Evolutionary conservation across 345 rosid genomes (phyloP).

Genomic region (Populus tremula): DNA sequence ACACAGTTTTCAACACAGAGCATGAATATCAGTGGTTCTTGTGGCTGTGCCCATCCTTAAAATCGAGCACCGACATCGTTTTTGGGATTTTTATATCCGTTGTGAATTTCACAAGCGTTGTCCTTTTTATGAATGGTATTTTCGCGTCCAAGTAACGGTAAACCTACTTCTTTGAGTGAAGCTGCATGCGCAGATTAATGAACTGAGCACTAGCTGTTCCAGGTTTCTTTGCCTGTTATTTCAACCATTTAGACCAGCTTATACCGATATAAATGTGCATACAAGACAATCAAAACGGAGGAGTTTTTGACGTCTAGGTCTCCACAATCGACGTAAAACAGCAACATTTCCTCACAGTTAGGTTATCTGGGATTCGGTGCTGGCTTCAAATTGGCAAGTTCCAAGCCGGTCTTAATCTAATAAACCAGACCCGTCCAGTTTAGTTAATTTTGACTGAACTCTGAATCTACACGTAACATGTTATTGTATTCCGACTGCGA

Average conservation of each 20-base stretch:
- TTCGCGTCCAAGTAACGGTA: background rate
- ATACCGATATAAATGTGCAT: background rate
- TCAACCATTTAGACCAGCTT: background rate
- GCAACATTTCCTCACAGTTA: constrained; percentile 18
- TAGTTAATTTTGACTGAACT: background rate
- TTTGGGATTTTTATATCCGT: background rate
- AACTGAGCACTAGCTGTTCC: background rate
- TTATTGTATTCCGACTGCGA: background rate
- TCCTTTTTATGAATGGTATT: constrained; percentile 1
- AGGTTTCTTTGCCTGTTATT: constrained; percentile 17
- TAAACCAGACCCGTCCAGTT: background rate
- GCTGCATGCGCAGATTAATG: too few species aligned
- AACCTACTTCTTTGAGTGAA: background rate
- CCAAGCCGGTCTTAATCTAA: background rate
- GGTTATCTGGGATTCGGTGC: background rate
- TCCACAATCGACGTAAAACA: background rate
- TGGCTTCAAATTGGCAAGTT: background rate
- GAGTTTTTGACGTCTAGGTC: constrained; percentile 1
- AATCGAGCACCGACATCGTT: too few species aligned
- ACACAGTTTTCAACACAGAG: too few species aligned
- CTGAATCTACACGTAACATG: background rate
- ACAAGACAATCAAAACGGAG: background rate
- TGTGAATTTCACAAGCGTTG: background rate
- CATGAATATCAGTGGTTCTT: too few species aligned
- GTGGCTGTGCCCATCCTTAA: too few species aligned